Percentiles rank a stretch among this genome's conserved stretches.
These are phyloP conservation scores for Clohesyomyces aquaticus DNA, from an alignment of 495 filamentous ascomycete species.

Conservation along the genomic window DNA sequence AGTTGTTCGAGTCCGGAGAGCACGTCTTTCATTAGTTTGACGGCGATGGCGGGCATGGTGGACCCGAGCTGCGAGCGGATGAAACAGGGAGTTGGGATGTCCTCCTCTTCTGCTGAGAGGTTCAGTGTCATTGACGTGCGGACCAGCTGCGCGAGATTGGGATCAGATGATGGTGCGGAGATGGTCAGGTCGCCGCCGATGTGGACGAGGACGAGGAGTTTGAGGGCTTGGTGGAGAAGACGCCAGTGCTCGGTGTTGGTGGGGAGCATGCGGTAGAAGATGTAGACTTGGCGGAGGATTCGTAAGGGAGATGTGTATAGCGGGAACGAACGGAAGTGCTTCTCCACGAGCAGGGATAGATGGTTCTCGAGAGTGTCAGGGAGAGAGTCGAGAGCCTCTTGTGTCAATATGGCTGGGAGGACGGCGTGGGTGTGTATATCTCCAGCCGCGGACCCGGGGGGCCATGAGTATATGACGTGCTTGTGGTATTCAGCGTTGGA, in stretches of 20 bases:
- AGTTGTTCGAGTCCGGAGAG: conserved; percentile 35
- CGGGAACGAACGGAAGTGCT: conserved; percentile 38
- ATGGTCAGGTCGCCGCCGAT: conserved; percentile 37
- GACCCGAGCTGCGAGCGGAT: conserved; percentile 41
- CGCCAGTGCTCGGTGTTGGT: conserved; percentile 8
- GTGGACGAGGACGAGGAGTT: conserved; percentile 42
- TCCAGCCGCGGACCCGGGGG: conserved; percentile 17
- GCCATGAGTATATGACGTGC: conserved; percentile 41
- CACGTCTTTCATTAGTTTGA: conserved; percentile 31
- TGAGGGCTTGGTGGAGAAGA: conserved; percentile 39
- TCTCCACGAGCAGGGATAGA: conserved; percentile 32
- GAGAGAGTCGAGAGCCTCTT: conserved; percentile 14
- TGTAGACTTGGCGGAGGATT: conserved; percentile 37
- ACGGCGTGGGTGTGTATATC: conserved; percentile 27
- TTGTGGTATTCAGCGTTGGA: conserved; percentile 25
- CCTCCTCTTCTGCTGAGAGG: neutral
- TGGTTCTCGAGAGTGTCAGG: conserved; percentile 28
- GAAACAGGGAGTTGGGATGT: conserved; percentile 40
- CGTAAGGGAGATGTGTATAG: conserved; percentile 33
- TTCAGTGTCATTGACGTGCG: conserved; percentile 7
- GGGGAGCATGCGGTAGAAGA: conserved; percentile 31
- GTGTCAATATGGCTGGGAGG: conserved; percentile 36
- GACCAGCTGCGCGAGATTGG: conserved; percentile 23
- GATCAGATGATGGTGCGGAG: conserved; percentile 18
- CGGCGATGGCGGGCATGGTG: conserved; percentile 37